Percentiles rank a stretch among this genome's conserved stretches.
phyloP scores from a whole-genome alignment of 2,329 filamentous ascomycete species.

The Talaromyces sp. region DNA sequence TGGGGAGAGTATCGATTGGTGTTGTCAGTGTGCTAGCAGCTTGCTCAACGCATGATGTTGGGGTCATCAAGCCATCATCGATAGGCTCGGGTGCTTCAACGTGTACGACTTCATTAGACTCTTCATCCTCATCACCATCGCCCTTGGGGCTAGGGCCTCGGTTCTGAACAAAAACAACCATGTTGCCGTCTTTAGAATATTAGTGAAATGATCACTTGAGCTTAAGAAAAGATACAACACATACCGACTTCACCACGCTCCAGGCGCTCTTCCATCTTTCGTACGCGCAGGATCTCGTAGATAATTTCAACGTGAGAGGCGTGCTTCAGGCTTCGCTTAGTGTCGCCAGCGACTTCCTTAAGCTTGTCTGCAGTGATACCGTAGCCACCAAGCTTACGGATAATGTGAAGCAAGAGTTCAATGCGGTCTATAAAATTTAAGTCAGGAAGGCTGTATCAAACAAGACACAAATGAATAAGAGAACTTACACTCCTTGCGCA shows the following conservation, averaged over 20 bases:
- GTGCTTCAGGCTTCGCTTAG: slow-evolving; percentile 41
- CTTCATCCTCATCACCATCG: slow-evolving; percentile 32
- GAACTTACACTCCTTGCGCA: slow-evolving; percentile 49
- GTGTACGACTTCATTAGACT: slow-evolving; percentile 25
- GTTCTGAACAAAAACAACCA: slow-evolving; percentile 43
- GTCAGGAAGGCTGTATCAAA: not conserved
- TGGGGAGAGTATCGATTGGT: slow-evolving; percentile 27
- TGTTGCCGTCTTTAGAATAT: slow-evolving; percentile 33
- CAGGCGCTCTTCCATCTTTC: slow-evolving; percentile 45
- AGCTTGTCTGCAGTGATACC: slow-evolving; percentile 43
- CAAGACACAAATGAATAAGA: not conserved
- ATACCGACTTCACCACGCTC: slow-evolving; percentile 46
- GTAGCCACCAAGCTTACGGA: slow-evolving; percentile 40
- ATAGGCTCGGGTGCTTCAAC: slow-evolving; percentile 31
- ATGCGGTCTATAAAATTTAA: slow-evolving; percentile 33
- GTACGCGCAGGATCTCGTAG: slow-evolving; percentile 45
- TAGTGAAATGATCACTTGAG: not conserved
- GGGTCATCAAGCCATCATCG: slow-evolving; percentile 31
- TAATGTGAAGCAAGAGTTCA: slow-evolving; percentile 44
- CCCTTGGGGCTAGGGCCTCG: slow-evolving; percentile 37
- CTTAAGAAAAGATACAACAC: slow-evolving; percentile 7
- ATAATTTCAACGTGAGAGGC: slow-evolving; percentile 40
- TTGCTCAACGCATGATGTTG: slow-evolving; percentile 30
- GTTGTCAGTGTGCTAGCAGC: slow-evolving; percentile 25
- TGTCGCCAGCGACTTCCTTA: slow-evolving; percentile 44